Base-by-base conservation (phyloP, 805 yeast genomes). In the Ogataea parapolymorpha region DNA sequence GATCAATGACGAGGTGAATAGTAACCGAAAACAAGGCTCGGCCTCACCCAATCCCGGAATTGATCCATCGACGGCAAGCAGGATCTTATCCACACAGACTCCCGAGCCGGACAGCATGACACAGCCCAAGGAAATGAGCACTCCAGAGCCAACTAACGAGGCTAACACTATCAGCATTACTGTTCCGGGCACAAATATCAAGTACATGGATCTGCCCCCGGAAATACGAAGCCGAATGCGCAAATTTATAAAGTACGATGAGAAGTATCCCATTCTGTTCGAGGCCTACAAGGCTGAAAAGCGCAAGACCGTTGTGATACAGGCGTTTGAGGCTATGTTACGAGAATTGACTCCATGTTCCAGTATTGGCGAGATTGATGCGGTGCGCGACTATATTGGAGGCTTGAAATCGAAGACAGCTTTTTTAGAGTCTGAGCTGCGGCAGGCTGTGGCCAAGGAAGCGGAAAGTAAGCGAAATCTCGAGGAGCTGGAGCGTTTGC, bases 231-330 rank as follows among this genome's bases (percentile, higher is more conserved):
- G 79, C 5, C 84, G 82, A 54, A 62, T 89, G 61, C 73, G 74
- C 41, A 90, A 87, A 65, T 86, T 85, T 55, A 78, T 74, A 42
- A 89, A 88, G 59, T 91, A 90, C 61, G 98, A 91, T 60, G 84
- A 83, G 37, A 89, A 88, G 60, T 91, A 93, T 58, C 99, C 99
- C 0, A 66, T 79, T 31, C 67, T 91, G 12, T 71, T 89, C 37
- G 83, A 83, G 32, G 96, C 98, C 0, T 93, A 87, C 65, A 85
- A 88, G 56, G 67, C 72, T 1, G 96, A 90, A 59, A 87, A 85
- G 65, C 68, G 74, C 36, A 84, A 81, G 52, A 67, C 73, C 2
- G 81, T 75, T 33, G 70, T 82, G 32, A 73, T 89, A 7, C 67
- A 58, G 4, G 55, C 66, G 0, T 83, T 90, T 51, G 96, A 88